phyloP scores from a whole-genome alignment of 768 basidiomycete genomes.

The Termitomyces sp. region DNA sequence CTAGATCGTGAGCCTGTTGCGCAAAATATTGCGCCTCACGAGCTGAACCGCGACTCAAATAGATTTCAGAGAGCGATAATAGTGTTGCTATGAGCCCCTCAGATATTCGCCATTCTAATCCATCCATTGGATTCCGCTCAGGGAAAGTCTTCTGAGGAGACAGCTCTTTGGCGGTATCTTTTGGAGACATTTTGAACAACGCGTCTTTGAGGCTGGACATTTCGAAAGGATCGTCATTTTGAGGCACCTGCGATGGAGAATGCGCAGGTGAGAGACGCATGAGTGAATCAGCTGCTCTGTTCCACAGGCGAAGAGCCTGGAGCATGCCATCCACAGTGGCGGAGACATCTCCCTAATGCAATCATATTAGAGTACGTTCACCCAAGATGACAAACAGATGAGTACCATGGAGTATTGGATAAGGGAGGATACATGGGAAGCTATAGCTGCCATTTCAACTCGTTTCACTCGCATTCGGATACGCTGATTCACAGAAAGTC shows the following conservation, averaged over 20 bases:
- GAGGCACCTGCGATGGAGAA: conserved; percentile 15
- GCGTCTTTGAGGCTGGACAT: conserved; percentile 38
- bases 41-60: conserved; percentile 71
- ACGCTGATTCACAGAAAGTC: conserved; percentile 44
- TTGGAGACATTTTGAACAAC: conserved; percentile 23
- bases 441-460: conserved; percentile 68
- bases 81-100: conserved; percentile 64
- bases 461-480: conserved; percentile 51
- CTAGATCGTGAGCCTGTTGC: conserved; percentile 70
- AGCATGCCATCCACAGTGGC: conserved; percentile 52
- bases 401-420: conserved; percentile 64
- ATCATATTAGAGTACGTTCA: not conserved
- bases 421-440: conserved; percentile 59
- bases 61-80: conserved; percentile 58
- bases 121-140: conserved; percentile 36
- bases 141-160: conserved; percentile 19
- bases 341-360: conserved; percentile 51
- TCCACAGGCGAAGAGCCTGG: conserved; percentile 75
- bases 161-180: conserved; percentile 8
- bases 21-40: conserved; percentile 84
- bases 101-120: conserved; percentile 70
- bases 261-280: conserved; percentile 46
- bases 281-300: conserved; percentile 67
- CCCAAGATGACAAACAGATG: conserved; percentile 7
- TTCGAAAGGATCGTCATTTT: conserved; percentile 56